Evolutionary conservation across 345 rosid genomes (phyloP), one percentile per base, ranked within the genome.

Genomic region (Sisymbrium altissimum): DNA sequence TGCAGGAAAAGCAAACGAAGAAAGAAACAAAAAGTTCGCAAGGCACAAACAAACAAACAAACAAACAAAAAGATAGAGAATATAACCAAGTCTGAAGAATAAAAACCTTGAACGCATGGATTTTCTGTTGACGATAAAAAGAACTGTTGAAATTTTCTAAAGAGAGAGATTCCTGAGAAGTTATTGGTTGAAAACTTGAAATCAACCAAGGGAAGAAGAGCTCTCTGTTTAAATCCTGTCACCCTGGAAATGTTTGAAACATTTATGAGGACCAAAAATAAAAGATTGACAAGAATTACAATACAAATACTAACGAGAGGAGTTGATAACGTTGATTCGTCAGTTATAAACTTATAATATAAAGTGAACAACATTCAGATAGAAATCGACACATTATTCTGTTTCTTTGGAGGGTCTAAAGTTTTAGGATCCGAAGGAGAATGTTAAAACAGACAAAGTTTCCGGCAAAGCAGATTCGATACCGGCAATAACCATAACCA

Each of bases 21-120:
- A 49, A 61, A 19, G 39, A 64, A 38, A 64, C 46, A 45, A 63
- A 25, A 2, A 38, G 57, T 33, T n/a, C 30, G 11, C 23, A 18
- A 43, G 63, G 15, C 35, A 23, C 25, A 23, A 23, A 23, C 25
- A 23, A 23, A 23, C 25, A 23, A 23, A 23, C 25, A 23, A 23
- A 23, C 25, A 23, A 23, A 23, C 25, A 23, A 32, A 32, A 11
- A 4, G 12, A 39, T 13, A 30, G 32, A 56, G 17, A 50, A 8
- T 23, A 23, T 19, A 19, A 2, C 40, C 1, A 56, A 45, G 44
- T 69, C 10, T 60, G 3, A 43, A 19, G 59, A 55, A 19, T 36
- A 29, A 71, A 56, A 76, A 70, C 76, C 77, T 78, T 71, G 56
- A 77, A 70, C 67, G 39, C 72, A 23, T 64, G 59, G 46, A 70